Percentiles rank a stretch among this genome's conserved stretches.
Evolutionary conservation across 768 basidiomycete genomes (phyloP).

Genomic region (Macrolepiota albuminosa): DNA sequence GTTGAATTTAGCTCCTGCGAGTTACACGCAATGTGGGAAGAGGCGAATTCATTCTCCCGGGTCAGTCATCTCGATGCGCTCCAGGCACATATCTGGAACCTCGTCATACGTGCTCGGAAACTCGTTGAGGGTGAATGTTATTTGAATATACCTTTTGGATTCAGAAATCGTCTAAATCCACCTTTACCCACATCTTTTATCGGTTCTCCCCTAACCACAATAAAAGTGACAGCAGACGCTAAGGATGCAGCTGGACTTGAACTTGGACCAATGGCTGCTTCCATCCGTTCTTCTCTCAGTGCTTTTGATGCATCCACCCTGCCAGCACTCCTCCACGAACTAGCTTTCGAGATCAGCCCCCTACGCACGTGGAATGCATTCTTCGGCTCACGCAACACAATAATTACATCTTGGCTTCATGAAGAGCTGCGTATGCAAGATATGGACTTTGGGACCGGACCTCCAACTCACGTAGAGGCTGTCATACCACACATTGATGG

Average conservation of each 20-base stretch:
- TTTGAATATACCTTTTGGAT: constrained; percentile 18
- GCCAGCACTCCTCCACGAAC: constrained; percentile 27
- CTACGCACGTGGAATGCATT: constrained; percentile 30
- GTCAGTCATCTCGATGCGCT: constrained; percentile 32
- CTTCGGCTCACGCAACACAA: constrained; percentile 25
- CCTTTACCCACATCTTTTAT: constrained; percentile 22
- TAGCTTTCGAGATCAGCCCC: constrained; percentile 25
- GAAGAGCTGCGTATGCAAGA: constrained; percentile 23
- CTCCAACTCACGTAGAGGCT: constrained; percentile 24
- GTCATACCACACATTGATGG: constrained; percentile 31
- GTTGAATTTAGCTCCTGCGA: constrained; percentile 23
- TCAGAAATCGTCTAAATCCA: constrained; percentile 20
- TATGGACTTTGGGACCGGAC: constrained; percentile 27
- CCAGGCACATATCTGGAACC: constrained; percentile 30
- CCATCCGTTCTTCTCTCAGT: constrained; percentile 22
- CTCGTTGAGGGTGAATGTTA: constrained; percentile 15
- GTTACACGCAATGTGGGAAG: constrained; percentile 27
- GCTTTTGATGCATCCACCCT: constrained; percentile 22
- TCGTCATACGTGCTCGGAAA: constrained; percentile 26
- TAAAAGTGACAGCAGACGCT: constrained; percentile 18
- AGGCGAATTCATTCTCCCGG: constrained; percentile 12
- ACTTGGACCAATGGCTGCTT: constrained; percentile 18
- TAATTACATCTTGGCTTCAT: constrained; percentile 30
- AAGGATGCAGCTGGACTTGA: constrained; percentile 7
- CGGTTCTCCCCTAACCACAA: constrained; percentile 29